Base-by-base conservation (phyloP, 768 basidiomycete species). In the Trametes coccinea region DNA sequence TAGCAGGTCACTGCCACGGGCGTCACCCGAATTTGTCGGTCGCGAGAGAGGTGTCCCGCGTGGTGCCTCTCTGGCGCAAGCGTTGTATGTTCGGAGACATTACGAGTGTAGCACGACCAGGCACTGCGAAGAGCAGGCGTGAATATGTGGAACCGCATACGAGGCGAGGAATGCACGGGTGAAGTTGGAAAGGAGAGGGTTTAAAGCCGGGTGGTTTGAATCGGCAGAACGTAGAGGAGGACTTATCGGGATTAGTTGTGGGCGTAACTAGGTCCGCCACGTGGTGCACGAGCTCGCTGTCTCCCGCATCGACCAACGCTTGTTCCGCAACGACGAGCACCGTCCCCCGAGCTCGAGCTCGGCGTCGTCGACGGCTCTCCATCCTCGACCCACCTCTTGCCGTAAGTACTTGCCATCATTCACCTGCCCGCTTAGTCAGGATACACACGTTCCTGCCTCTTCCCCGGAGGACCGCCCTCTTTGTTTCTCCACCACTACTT, bases 251-350 rank as follows among this genome's bases (percentile, higher is more conserved):
- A 40, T n/a, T 56, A 44, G 55, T 51, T 50, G 16, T 59, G 49
- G 55, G 49, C 55, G 61, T 62, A 62, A 62, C 61, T 57, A 62
- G 44, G 56, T 47, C 51, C 39, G 46, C 61, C 61, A 62, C 61
- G 61, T 62, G 61, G 61, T 29, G 8, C 10, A 33, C 56, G 61
- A 54, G 51, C 56, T 53, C 61, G 50, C 56, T 50, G 61, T 58
- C 46, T 48, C 39, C 22, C 27, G 37, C 52, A 45, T 53, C 46
- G 56, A 58, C 43, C 61, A 62, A 39, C 49, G 2, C 61, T 57
- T 51, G 55, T 62, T 50, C 49, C 55, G 40, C 55, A 53, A 62
- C 61, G 49, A 52, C 50, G 53, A 57, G 55, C 43, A 46, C 11
- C 29, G 40, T 29, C 47, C 34, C 45, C 55, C 47, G 47, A 30